Evolutionary conservation across 2,329 filamentous ascomycete genomes (phyloP), one percentile per base, ranked within the genome.

Genomic region (Byssochlamys sp.): DNA sequence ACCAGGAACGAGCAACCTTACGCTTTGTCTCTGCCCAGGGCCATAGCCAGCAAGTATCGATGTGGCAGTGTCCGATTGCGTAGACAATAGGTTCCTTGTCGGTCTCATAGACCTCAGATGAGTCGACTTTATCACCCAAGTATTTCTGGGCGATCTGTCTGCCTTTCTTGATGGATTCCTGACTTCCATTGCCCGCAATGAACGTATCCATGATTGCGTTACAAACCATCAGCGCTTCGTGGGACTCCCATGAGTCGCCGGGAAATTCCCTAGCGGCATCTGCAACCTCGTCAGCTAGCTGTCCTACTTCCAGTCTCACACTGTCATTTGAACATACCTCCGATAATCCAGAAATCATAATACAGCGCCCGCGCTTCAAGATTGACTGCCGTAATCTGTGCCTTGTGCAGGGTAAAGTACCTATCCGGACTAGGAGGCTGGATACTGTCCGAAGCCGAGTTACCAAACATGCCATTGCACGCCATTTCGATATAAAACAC

Each of bases 11-110:
- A 24, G 88, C 91, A 29, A 97, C 88, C 78, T 99, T 99, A 67
- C 94, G 88, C 77, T 95, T 96, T 0, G 94, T 97, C 78, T 99
- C 94, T 9, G 88, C 94, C 83, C 91, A 99, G 0, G 94, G 94
- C 94, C 94, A 99, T 35, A 99, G 80, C 94, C 94, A 99, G 74
- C 92, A 96, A 28, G 88, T 95, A 74, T 97, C 94, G 64, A 99
- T 99, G 73, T 99, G 94, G 66, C 94, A 99, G 72, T 99, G 90
- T 0, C 94, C 94, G 63, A 97, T 92, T 35, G 85, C 92, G 65
- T 85, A 94, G 2, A 97, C 89, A 59, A 95, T 80, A 1, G 90
- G 84, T 33, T 87, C 80, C 27, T 86, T 86, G 61, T 84, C 86
- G 54, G 80, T 84, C 48, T 90, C 81, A 69, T 97, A 99, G 9